phyloP scores from a whole-genome alignment of 768 basidiomycete species.

The Coprinopsis sp. region DNA sequence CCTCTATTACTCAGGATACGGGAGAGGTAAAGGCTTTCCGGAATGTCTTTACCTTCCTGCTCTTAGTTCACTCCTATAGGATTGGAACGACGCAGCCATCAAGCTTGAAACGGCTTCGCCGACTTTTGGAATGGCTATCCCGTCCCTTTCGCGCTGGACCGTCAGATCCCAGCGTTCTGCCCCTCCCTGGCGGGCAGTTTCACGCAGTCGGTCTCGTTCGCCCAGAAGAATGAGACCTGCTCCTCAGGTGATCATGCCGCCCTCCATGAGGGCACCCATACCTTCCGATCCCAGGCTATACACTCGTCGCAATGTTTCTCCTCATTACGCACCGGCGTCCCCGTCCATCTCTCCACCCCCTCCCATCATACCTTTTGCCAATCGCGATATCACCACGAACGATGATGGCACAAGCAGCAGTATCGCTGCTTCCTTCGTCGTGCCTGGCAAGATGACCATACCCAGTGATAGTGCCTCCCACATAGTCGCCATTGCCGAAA shows the following conservation, averaged over 20 bases:
- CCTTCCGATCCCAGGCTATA: constrained; percentile 10
- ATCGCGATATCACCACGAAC: constrained; percentile 12
- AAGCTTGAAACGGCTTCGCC: constrained; percentile 40
- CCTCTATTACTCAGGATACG: constrained; percentile 34
- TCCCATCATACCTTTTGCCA: too few species aligned
- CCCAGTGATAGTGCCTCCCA: constrained; percentile 36
- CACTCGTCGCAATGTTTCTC: too few species aligned
- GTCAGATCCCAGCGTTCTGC: constrained; percentile 12
- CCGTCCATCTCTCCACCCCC: too few species aligned
- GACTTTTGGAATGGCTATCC: constrained; percentile 34
- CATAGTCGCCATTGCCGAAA: constrained; percentile 36
- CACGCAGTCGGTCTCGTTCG: too few species aligned
- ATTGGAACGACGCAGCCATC: constrained; percentile 38
- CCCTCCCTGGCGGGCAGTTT: too few species aligned
- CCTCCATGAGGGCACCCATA: too few species aligned
- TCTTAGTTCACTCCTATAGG: constrained; percentile 16
- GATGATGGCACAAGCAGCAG: constrained; percentile 33
- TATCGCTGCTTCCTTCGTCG: constrained; percentile 34
- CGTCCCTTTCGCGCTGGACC: constrained; percentile 33
- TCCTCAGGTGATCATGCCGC: too few species aligned
- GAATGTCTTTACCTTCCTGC: background rate
- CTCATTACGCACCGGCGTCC: too few species aligned
- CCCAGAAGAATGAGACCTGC: too few species aligned
- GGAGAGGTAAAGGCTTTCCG: constrained; percentile 28
- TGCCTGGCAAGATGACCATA: constrained; percentile 38